Conservation (phyloP, 225 moss, liverwort and hornwort species). For the Straminergon stramineum region DNA sequence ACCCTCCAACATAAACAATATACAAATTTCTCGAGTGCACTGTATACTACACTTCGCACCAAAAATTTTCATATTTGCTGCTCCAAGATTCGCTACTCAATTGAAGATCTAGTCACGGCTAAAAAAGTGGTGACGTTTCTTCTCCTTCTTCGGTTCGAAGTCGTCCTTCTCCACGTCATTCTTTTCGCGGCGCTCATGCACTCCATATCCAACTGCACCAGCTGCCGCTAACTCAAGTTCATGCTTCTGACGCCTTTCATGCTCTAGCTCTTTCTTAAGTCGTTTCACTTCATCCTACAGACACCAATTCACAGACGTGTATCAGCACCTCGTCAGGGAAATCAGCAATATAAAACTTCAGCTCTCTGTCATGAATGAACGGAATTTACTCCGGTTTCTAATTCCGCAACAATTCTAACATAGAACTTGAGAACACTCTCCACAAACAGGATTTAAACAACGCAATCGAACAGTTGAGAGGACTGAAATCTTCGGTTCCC, state of each 20-base stretch:
- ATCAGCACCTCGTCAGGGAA: neutral
- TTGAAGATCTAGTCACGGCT: neutral
- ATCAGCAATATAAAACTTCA: neutral
- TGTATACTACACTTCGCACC: neutral
- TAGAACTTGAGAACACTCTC: neutral
- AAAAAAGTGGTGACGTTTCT: neutral
- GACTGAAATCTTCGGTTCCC: too few relatives aligned
- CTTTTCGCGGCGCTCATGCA: slow-evolving; percentile 22
- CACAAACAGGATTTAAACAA: neutral
- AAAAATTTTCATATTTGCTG: neutral
- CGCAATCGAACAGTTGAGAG: neutral
- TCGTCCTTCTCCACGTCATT: neutral
- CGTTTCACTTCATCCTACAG: neutral
- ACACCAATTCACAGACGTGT: neutral
- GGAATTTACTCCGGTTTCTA: neutral
- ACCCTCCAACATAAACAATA: neutral
- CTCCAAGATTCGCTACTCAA: too few relatives aligned
- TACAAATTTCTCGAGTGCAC: neutral
- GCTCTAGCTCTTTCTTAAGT: slow-evolving; percentile 15
- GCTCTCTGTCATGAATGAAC: neutral
- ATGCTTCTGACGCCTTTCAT: slow-evolving; percentile 2
- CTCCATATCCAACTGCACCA: slow-evolving; percentile 5
- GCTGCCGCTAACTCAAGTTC: neutral
- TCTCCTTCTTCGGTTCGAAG: neutral
- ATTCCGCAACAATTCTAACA: neutral